Evolutionary conservation across 176 grass and related monocot genomes (phyloP), one percentile per base, ranked within the genome.

Genomic region (Lolium rigidum): DNA sequence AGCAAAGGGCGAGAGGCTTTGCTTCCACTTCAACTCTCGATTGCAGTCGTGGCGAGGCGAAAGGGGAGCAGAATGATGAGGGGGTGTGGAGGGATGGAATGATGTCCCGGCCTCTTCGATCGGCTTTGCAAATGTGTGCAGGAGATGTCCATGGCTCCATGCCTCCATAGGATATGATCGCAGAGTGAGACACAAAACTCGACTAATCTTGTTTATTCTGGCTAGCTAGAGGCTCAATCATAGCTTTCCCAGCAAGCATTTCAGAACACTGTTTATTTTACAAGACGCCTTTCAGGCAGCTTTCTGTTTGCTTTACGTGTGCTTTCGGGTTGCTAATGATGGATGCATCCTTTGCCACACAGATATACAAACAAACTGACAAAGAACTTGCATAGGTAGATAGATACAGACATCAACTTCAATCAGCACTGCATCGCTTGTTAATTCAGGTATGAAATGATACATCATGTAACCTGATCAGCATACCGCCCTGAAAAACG

Each of bases 11-110:
- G 77, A 46, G 58, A 91, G 76, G 86, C 83, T 91, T 95, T 85
- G 91, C 91, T 95, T 93, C 80, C 77, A 86, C 89, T 85, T 83
- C 82, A 89, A 83, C 83, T 81, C 83, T 93, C 57, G 63, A 66
- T 66, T 14, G 31, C 31, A 35, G 86, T 89, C 35, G 73, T 80
- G 86, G 81, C 66, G 76, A 80, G 69, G 35, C 64, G 76, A 84
- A 89, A 79, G 54, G 83, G 86, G 21, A 83, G 84, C 91, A 89
- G 79, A 89, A 95, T 95, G 87, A 95, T 95, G 94, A 82, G 82
- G 37, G 47, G 51, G 82, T 78, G 77, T 85, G 82, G 74, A 80
- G 82, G 78, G 80, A 85, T 78, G 77, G 77, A 77, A 90, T 93
- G 75, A 90, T 95, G 88, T 84, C 14, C 50, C 48, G 58, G 12